These are phyloP conservation scores for Globisporangium cederbergense DNA, from an alignment of 352 stramenopile genomes.

Conservation along the genomic window DNA sequence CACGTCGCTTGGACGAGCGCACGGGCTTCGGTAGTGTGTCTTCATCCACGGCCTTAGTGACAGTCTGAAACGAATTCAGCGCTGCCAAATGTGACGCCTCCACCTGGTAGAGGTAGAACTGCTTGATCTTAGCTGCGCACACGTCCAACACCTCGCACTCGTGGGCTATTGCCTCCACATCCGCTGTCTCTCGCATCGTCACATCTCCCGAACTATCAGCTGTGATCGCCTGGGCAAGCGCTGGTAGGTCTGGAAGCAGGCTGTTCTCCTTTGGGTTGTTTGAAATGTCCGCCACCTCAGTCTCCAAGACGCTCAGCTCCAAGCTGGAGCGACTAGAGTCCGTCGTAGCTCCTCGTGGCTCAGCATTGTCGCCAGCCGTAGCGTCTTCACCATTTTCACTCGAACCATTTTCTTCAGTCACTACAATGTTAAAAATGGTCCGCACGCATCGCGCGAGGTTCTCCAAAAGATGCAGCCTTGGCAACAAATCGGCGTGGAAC, in stretches of 20 bases:
- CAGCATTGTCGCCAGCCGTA: not conserved
- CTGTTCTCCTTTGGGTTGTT: slow-evolving; percentile 40
- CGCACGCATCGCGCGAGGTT: slow-evolving; percentile 47
- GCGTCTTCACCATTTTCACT: not conserved
- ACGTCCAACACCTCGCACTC: slow-evolving; percentile 39
- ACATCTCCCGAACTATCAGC: slow-evolving; percentile 13
- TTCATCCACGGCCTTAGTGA: slow-evolving; percentile 12
- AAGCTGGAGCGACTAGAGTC: not conserved
- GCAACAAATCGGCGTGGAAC: slow-evolving; percentile 68
- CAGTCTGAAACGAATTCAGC: slow-evolving; percentile 19
- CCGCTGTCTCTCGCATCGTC: not conserved
- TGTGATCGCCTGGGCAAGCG: slow-evolving; percentile 28
- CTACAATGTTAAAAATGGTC: slow-evolving; percentile 17
- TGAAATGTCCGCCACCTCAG: not conserved
- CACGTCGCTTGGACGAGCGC: slow-evolving; percentile 5
- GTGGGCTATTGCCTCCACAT: slow-evolving; percentile 20
- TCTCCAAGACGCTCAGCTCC: slow-evolving; percentile 2
- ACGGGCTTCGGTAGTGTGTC: slow-evolving; percentile 5
- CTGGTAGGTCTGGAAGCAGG: slow-evolving; percentile 38
- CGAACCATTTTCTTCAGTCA: not conserved
- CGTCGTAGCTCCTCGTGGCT: not conserved
- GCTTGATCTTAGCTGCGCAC: slow-evolving; percentile 29
- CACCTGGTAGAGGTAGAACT: slow-evolving; percentile 46
- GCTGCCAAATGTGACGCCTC: slow-evolving; percentile 30
- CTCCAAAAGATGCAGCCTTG: slow-evolving; percentile 62